These are phyloP conservation scores for Orbilia blumenaviensis DNA, from an alignment of 2,329 filamentous ascomycete species.

Conservation along the genomic window DNA sequence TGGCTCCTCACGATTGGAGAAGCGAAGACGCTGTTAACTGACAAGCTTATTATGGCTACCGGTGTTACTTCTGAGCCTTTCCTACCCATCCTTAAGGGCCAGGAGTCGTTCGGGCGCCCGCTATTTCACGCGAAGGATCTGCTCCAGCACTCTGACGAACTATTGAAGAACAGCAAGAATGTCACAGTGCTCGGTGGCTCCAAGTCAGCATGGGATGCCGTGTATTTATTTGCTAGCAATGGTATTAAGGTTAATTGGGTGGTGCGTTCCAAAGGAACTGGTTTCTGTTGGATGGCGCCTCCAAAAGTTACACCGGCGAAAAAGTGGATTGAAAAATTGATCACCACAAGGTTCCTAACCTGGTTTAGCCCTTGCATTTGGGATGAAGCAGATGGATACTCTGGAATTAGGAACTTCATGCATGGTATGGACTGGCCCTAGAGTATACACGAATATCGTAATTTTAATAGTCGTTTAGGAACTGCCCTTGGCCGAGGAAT, in stretches of 20 bases:
- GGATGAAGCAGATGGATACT: constrained; percentile 71
- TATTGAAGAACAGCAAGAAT: constrained; percentile 62
- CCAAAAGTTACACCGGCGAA: constrained; percentile 74
- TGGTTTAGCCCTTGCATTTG: constrained; percentile 81
- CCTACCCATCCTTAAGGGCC: constrained; percentile 64
- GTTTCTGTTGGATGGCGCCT: constrained; percentile 69
- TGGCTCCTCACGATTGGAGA: constrained; percentile 63
- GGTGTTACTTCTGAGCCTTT: constrained; percentile 67
- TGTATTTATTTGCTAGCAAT: constrained; percentile 69
- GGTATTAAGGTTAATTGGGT: constrained; percentile 70
- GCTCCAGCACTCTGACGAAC: constrained; percentile 60
- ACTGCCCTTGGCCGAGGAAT: constrained; percentile 22
- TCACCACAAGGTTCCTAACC: constrained; percentile 73
- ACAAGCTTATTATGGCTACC: constrained; percentile 67
- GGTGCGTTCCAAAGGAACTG: constrained; percentile 68
- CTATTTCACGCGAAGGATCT: constrained; percentile 67
- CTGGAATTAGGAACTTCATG: constrained; percentile 66
- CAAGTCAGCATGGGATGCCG: constrained; percentile 73
- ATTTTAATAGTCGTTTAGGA: constrained; percentile 61
- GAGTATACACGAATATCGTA: too few species aligned
- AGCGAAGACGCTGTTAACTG: constrained; percentile 54
- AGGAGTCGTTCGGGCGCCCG: constrained; percentile 63
- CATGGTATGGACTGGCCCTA: constrained; percentile 68
- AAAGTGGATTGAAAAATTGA: constrained; percentile 73
- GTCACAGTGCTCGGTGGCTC: constrained; percentile 70